Evolutionary conservation across 2,329 filamentous ascomycete genomes (phyloP).

Genomic region (Hypoxylon sp.): DNA sequence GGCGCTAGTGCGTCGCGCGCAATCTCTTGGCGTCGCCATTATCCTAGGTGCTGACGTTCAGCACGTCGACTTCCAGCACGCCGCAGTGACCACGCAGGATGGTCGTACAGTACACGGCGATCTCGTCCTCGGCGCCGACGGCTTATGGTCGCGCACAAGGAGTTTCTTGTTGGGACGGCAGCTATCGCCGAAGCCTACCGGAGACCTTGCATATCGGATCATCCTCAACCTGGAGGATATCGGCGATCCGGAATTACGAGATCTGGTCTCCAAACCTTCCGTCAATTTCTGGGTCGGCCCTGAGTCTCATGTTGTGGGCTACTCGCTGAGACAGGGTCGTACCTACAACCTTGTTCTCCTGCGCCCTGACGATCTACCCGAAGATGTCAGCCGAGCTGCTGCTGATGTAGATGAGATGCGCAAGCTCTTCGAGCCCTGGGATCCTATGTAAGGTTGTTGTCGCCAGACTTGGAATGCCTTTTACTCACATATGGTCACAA

Average conservation of each 20-base stretch:
- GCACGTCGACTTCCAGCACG: constrained; percentile 60
- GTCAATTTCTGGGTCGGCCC: constrained; percentile 71
- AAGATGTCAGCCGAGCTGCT: constrained; percentile 41
- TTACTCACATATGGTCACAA: not conserved
- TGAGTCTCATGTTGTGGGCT: constrained; percentile 64
- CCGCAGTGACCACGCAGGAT: constrained; percentile 58
- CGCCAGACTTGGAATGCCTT: not conserved
- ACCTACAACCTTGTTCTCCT: constrained; percentile 65
- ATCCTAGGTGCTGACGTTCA: constrained; percentile 36
- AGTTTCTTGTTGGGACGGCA: constrained; percentile 61
- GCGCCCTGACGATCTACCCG: constrained; percentile 62
- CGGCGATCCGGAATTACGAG: constrained; percentile 61
- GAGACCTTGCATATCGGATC: constrained; percentile 70
- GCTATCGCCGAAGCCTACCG: constrained; percentile 65
- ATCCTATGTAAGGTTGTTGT: constrained; percentile 35
- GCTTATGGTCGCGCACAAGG: constrained; percentile 62
- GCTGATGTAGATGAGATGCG: constrained; percentile 47
- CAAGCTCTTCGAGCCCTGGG: constrained; percentile 43
- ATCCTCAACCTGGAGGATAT: constrained; percentile 65
- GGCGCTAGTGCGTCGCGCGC: constrained; percentile 37
- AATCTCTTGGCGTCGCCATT: constrained; percentile 39
- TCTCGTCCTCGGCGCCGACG: constrained; percentile 65
- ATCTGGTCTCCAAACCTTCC: constrained; percentile 62
- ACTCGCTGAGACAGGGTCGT: constrained; percentile 60
- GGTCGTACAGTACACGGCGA: constrained; percentile 58